These are phyloP conservation scores for Barbatosphaeria neglecta DNA, from an alignment of 495 filamentous ascomycete species.

Conservation along the genomic window DNA sequence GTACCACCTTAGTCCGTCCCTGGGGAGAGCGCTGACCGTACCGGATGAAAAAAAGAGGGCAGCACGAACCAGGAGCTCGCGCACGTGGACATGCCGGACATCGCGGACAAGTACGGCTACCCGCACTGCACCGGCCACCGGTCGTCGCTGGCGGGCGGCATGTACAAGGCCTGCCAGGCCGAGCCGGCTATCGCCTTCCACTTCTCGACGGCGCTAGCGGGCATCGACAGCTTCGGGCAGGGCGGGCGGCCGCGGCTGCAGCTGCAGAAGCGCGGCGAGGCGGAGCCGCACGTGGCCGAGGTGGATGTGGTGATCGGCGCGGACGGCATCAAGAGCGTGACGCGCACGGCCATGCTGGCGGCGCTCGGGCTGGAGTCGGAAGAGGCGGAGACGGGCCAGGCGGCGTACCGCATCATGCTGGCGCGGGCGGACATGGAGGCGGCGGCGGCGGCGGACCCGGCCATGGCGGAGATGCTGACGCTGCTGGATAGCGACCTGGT, in stretches of 20 bases:
- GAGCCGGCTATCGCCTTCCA: constrained; percentile 58
- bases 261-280: constrained; percentile 45
- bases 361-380: constrained; percentile 39
- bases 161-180: constrained; percentile 56
- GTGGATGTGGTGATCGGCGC: constrained; percentile 60
- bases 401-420: constrained; percentile 80
- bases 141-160: constrained; percentile 52
- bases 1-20: too few species aligned
- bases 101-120: constrained; percentile 56
- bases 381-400: constrained; percentile 62
- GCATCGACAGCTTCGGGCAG: constrained; percentile 42
- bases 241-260: constrained; percentile 45
- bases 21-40: not conserved
- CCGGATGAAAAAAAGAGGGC: constrained; percentile 38
- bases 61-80: constrained; percentile 55
- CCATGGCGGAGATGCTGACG: constrained; percentile 53
- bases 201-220: constrained; percentile 45
- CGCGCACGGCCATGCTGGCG: constrained; percentile 51
- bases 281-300: constrained; percentile 41
- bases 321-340: constrained; percentile 62
- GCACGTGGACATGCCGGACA: constrained; percentile 56
- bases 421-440: constrained; percentile 52
- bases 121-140: constrained; percentile 73
- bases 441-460: too few species aligned
- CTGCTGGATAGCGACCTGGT: constrained; percentile 57